Percentiles rank a stretch among this genome's conserved stretches.
phyloP scores from a whole-genome alignment of 345 rosid species.

The Xanthoceras sorbifolium region DNA sequence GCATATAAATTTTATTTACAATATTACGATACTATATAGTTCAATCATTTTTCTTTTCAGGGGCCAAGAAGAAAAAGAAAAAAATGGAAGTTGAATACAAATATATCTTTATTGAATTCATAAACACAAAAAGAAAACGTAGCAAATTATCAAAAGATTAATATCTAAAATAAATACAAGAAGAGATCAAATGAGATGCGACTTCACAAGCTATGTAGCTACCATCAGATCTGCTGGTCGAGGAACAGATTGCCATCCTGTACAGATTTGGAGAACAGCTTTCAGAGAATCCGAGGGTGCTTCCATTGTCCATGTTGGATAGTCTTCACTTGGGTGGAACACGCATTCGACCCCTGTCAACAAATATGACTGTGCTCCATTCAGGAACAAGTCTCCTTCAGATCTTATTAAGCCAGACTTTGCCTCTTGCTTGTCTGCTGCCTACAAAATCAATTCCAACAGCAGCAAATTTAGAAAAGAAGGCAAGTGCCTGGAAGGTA shows the following conservation, averaged over 20 bases:
- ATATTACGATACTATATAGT: background rate
- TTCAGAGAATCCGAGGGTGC: slow-evolving; percentile 58
- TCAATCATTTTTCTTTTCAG: background rate
- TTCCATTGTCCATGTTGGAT: slow-evolving; percentile 61
- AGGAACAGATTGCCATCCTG: slow-evolving; percentile 69
- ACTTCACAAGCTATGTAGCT: slow-evolving; percentile 13
- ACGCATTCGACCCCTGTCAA: slow-evolving; percentile 43
- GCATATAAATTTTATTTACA: background rate
- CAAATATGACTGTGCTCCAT: slow-evolving; percentile 54
- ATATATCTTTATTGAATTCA: background rate
- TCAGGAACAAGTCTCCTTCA: slow-evolving; percentile 61
- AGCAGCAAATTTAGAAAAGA: slow-evolving; percentile 5
- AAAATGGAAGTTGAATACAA: background rate
- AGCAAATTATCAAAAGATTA: background rate
- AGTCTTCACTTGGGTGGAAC: slow-evolving; percentile 61
- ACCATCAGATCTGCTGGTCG: slow-evolving; percentile 37
- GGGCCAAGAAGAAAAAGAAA: background rate
- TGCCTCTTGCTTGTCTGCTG: slow-evolving; percentile 55
- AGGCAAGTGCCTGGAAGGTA: background rate
- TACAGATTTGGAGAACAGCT: slow-evolving; percentile 49
- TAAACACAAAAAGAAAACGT: background rate
- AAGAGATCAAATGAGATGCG: background rate
- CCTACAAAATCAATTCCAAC: slow-evolving; percentile 38
- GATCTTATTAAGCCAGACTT: slow-evolving; percentile 60
- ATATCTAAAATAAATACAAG: background rate